Base-by-base conservation (phyloP, 2,329 filamentous ascomycete genomes). In the Daldinia eschscholtzii region DNA sequence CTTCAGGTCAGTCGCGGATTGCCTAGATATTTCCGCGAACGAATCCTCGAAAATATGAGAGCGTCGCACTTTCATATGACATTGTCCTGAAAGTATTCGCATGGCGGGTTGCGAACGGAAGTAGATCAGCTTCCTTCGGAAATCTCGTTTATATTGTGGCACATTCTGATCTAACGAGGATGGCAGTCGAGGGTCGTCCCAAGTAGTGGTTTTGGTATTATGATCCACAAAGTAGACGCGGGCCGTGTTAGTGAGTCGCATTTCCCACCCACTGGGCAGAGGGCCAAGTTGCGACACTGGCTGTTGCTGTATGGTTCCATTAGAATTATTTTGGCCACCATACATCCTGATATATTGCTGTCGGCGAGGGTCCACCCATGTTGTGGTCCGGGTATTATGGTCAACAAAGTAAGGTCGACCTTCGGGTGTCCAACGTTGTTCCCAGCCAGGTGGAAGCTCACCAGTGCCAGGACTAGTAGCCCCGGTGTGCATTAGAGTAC, bases 311-410 rank as follows among this genome's bases (percentile, higher is more conserved):
- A 98, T 97, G 60, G 91, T 92, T 55, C 93, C 94, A 75, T 91
- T 94, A 74, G 90, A 89, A 70, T 91, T 92, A 80, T 93, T 96
- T 75, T 95, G 93, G 1, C 94, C 95, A 35, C 88, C 88, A 78
- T 99, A 99, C 93, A 98, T 98, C 66, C 96, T 88, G 68, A 99
- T 98, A 82, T 98, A 99, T 80, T 99, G 96, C 81, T 98, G 96
- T 70, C 96, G 91, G 74, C 96, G 91, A 33, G 96, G 96, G 79
- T 99, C 96, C 15, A 99, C 96, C 96, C 96, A 99, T 0, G 96
- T 98, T 0, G 96, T 99, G 1, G 96, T 98, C 72, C 96, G 89
- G 9, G 96, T 98, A 79, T 98, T 99, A 82, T 99, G 96, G 79
- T 99, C 96, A 57, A 99, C 96, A 81, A 98, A 99, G 82, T 99